These are phyloP conservation scores for Phytophthora cactorum DNA, from an alignment of 352 stramenopile species.

Conservation along the genomic window DNA sequence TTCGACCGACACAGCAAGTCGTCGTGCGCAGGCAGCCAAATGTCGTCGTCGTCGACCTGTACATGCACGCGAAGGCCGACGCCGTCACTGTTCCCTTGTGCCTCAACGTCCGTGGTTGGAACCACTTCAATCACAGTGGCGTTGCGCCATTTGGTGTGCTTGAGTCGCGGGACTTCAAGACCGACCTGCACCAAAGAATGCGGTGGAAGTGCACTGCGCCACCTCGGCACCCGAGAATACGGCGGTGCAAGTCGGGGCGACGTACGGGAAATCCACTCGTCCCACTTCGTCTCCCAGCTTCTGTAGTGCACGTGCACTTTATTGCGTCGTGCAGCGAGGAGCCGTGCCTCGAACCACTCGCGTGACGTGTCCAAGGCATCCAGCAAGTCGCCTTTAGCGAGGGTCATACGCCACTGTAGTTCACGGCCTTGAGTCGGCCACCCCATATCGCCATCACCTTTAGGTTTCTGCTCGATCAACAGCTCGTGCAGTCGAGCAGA, in stretches of 20 bases:
- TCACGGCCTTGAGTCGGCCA: conserved; percentile 27
- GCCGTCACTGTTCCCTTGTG: conserved; percentile 1
- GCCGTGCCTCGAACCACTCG: conserved; percentile 28
- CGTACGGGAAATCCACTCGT: conserved; percentile 32
- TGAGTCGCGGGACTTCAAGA: conserved; percentile 18
- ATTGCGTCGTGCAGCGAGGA: conserved; percentile 16
- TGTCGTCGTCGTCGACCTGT: conserved; percentile 23
- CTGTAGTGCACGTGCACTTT: conserved; percentile 37
- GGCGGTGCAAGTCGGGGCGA: conserved; percentile 21
- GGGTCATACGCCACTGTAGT: conserved; percentile 14
- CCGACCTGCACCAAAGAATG: conserved; percentile 28
- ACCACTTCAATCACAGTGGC: conserved; percentile 29
- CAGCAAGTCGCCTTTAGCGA: conserved; percentile 15
- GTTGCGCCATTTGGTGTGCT: conserved; percentile 31
- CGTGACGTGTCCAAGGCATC: conserved; percentile 25
- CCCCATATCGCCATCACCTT: neutral
- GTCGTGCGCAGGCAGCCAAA: conserved; percentile 30
- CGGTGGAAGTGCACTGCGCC: conserved; percentile 18
- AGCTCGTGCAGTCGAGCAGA: conserved; percentile 20
- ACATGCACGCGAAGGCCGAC: conserved; percentile 23
- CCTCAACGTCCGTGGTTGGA: neutral
- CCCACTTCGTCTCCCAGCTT: conserved; percentile 30
- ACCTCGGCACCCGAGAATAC: conserved; percentile 22
- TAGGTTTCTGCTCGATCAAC: conserved; percentile 19
- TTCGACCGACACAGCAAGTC: conserved; percentile 21